phyloP scores from a whole-genome alignment of 495 filamentous ascomycete species.

The Tuber borchii region DNA sequence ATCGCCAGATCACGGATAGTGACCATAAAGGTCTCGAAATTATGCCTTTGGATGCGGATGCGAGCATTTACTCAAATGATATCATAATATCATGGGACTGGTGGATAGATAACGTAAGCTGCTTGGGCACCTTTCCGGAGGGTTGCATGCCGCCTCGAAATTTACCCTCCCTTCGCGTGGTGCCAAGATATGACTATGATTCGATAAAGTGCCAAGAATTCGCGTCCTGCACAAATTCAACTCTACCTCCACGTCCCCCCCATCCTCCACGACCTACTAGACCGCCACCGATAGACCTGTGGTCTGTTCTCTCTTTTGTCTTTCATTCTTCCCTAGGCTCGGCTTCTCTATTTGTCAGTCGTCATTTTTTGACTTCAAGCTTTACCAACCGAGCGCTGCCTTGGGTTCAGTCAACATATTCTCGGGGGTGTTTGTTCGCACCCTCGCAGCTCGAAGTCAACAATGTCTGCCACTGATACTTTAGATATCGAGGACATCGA shows the following conservation, averaged over 20 bases:
- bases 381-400: background rate
- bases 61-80: background rate
- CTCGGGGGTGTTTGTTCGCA: slow-evolving; percentile 10
- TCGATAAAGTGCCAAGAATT: slow-evolving; percentile 35
- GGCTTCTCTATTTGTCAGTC: background rate
- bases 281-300: background rate
- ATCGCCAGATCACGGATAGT: background rate
- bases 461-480: slow-evolving; percentile 28
- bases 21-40: background rate
- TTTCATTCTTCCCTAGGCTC: slow-evolving; percentile 7
- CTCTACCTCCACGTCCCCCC: slow-evolving; percentile 24
- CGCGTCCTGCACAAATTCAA: slow-evolving; percentile 29
- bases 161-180: background rate
- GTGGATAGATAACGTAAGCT: background rate
- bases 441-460: slow-evolving; percentile 10
- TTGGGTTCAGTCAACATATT: background rate
- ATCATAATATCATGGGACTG: background rate
- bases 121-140: background rate
- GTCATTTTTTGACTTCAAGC: slow-evolving; percentile 14
- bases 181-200: background rate
- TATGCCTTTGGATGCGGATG: background rate
- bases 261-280: slow-evolving; percentile 18
- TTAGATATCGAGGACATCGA: slow-evolving; percentile 30
- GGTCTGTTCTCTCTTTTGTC: slow-evolving; percentile 11
- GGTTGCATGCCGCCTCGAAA: background rate